phyloP scores from a whole-genome alignment of 2,329 filamentous ascomycete species.

The Talaromyces sp. region DNA sequence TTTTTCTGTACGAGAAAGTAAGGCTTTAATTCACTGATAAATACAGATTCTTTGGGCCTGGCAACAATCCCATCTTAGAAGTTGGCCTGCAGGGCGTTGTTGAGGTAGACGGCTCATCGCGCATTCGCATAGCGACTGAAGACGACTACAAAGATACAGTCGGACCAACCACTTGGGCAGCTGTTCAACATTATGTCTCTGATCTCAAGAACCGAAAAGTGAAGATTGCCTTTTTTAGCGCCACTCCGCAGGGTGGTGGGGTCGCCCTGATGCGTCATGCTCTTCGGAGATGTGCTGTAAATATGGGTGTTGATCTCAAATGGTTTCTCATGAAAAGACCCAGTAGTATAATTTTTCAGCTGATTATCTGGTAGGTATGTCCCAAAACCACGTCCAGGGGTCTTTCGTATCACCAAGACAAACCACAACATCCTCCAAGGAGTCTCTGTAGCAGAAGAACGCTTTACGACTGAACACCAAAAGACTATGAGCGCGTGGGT shows the following conservation, averaged over 20 bases:
- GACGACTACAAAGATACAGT: constrained; percentile 60
- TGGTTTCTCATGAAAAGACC: constrained; percentile 54
- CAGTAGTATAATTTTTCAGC: background rate
- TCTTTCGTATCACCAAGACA: constrained; percentile 80
- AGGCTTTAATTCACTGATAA: constrained; percentile 9
- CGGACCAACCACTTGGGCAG: constrained; percentile 57
- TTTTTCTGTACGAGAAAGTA: constrained; percentile 9
- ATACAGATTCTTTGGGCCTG: constrained; percentile 64
- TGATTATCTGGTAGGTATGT: constrained; percentile 49
- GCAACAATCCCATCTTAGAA: constrained; percentile 60
- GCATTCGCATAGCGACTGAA: constrained; percentile 54
- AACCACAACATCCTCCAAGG: constrained; percentile 86
- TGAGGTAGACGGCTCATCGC: constrained; percentile 63
- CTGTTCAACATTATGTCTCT: constrained; percentile 58
- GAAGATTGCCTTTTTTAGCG: constrained; percentile 73
- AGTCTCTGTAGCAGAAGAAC: constrained; percentile 60
- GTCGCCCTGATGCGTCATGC: constrained; percentile 79
- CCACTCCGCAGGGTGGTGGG: constrained; percentile 75
- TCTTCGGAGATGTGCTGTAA: constrained; percentile 63
- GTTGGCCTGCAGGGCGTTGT: constrained; percentile 65
- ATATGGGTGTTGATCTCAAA: constrained; percentile 62
- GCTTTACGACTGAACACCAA: constrained; percentile 60
- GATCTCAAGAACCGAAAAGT: constrained; percentile 59
- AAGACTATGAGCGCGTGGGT: constrained; percentile 66
- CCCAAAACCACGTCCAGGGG: constrained; percentile 70